These are phyloP conservation scores for Pseudogymnoascus sp. DNA, from an alignment of 2,329 filamentous ascomycete species.

Conservation along the genomic window DNA sequence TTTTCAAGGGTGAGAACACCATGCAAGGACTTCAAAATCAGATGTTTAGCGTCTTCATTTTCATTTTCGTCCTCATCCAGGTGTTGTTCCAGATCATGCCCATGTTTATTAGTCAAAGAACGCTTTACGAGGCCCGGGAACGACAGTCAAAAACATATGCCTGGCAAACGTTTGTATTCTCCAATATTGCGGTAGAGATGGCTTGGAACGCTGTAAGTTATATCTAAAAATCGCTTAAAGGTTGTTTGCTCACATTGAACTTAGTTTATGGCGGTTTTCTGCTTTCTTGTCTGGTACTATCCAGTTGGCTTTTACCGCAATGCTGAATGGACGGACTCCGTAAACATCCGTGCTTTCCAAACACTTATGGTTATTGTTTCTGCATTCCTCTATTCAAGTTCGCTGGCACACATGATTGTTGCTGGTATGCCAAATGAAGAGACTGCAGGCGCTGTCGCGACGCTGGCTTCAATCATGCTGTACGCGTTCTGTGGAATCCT, in stretches of 20 bases:
- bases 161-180: constrained; percentile 21
- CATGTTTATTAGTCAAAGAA: constrained; percentile 55
- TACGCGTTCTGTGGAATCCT: constrained; percentile 69
- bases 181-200: constrained; percentile 62
- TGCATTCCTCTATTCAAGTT: constrained; percentile 71
- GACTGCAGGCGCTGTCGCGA: constrained; percentile 64
- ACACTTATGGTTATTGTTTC: constrained; percentile 66
- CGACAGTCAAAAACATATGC: constrained; percentile 5
- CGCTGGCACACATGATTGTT: constrained; percentile 69
- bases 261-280: constrained; percentile 42
- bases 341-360: constrained; percentile 59
- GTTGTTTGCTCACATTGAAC: background rate
- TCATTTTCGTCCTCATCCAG: constrained; percentile 57
- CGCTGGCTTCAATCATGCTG: constrained; percentile 60
- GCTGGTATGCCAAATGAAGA: constrained; percentile 65
- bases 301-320: constrained; percentile 67
- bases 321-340: constrained; percentile 49
- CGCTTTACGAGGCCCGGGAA: constrained; percentile 46
- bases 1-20: constrained; percentile 49
- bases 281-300: constrained; percentile 77
- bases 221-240: background rate
- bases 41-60: constrained; percentile 60
- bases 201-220: constrained; percentile 68
- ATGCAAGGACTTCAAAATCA: constrained; percentile 60
- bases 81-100: constrained; percentile 57